Evolutionary conservation across 1,139 yeast species (phyloP), one percentile per base, ranked within the genome.

Genomic region (Entelexis paramagnoliae): DNA sequence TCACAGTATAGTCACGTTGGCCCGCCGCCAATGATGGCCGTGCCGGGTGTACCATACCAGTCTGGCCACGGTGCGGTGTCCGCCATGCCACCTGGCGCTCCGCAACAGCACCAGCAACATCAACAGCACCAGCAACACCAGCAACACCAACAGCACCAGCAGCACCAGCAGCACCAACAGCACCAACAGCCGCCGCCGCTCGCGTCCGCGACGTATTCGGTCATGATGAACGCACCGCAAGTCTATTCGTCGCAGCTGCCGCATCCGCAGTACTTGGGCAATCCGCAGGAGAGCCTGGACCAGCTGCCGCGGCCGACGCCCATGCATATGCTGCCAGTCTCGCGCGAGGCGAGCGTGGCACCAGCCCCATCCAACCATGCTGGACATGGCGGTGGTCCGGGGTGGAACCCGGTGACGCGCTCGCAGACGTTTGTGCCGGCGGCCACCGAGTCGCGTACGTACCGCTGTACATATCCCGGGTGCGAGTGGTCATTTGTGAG

Each of bases 401-500:
- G 32, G 10, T 16, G 41, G 28, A 20, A 8, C 45, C 13, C 34
- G 2, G 9, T 28, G 16, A 28, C n/a, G 45, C 33, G 26, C 9
- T 24, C 16, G 45, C 43, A 24, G n/a, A n/a, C 24, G n/a, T 20
- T n/a, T 14, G 29, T 29, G 16, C 46, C 35, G 30, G 32, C 14
- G 16, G 28, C 29, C 4, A 19, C 38, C 19, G 54, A 53, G 22
- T 44, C 33, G 13, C 53, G 57, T 48, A 77, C 78, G 4, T 79
- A 70, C 58, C 68, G 68, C n/a, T 82, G 89, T 62, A 62, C 73
- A 1, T 71, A 66, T 51, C 71, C 70, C 0, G 76, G 76, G 4
- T 83, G 91, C 65, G 71, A 68, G 22, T 81, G 88, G 86, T 71
- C 86, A 1, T 83, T 83, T 64, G 74, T 78, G 9, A 68, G 89